A percentile compares a stretch with the other conserved stretches of the same genome.
Conservation (phyloP, 345 rosid genomes). For the Hevea brasiliensis region DNA sequence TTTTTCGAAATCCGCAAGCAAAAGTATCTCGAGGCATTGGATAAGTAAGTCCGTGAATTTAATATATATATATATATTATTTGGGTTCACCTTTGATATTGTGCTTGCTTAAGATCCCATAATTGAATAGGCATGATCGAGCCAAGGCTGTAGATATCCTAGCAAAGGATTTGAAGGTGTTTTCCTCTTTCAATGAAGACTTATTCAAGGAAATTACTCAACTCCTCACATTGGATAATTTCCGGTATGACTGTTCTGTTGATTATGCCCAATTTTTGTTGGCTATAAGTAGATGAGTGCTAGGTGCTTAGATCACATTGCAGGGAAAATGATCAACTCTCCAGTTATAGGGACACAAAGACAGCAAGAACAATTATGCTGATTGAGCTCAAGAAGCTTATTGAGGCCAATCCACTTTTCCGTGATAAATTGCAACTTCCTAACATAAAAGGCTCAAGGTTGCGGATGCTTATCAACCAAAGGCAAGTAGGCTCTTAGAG, state of each 20-base stretch:
- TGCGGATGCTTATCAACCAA: slow-evolving; percentile 39
- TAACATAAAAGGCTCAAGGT: slow-evolving; percentile 30
- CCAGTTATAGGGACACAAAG: slow-evolving; percentile 24
- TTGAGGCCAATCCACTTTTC: slow-evolving; percentile 24
- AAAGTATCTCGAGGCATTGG: slow-evolving; percentile 46
- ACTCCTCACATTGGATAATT: slow-evolving; percentile 39
- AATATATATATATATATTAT: too few relatives aligned
- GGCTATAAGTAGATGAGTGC: neutral
- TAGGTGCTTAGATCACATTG: neutral
- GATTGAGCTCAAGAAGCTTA: slow-evolving; percentile 23
- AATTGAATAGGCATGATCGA: slow-evolving; percentile 32
- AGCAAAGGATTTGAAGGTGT: slow-evolving; percentile 39
- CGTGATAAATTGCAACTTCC: slow-evolving; percentile 30
- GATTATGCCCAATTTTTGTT: neutral
- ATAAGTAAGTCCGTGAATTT: slow-evolving; percentile 31
- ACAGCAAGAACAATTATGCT: slow-evolving; percentile 29
- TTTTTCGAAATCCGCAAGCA: slow-evolving; percentile 48
- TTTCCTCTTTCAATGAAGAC: slow-evolving; percentile 36
- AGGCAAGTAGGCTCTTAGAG: slow-evolving; percentile 22
- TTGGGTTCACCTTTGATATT: neutral
- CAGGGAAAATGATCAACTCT: slow-evolving; percentile 30
- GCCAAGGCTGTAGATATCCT: slow-evolving; percentile 42
- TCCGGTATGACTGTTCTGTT: slow-evolving; percentile 28
- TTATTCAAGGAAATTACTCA: slow-evolving; percentile 43
- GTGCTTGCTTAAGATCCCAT: neutral